Evolutionary conservation across 495 filamentous ascomycete genomes (phyloP), one percentile per base, ranked within the genome.

Genomic region (Penicillium waksmanii): DNA sequence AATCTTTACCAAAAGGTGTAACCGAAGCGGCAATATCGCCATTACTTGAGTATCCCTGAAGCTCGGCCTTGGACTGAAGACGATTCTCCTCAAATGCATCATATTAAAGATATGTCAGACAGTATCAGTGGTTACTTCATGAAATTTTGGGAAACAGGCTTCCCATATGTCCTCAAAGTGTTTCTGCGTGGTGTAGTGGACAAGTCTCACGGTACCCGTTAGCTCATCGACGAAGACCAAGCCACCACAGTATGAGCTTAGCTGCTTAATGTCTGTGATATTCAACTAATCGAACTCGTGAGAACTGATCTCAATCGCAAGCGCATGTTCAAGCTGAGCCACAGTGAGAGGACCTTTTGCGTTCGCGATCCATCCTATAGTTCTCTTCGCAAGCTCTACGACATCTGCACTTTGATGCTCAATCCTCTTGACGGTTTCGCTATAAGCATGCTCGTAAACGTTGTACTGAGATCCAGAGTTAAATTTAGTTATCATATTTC

Each of bases 161-260:
- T 49, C 31, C 42, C 62, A 62, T 19, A 65, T 75, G 0, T 50
- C 47, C 46, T 70, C 57, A 47, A 70, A 62, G 65, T 82, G 84
- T 50, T 83, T 73, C 53, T 85, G 74, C 0, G 81, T 73, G 4
- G 82, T 85, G 55, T 80, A 82, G 64, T 85, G 83, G 33, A 81
- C 76, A 18, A 85, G 63, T 11, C 76, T 77, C 34, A 84, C 69
- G 18, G 78, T 65, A 10, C 55, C 17, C 55, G 71, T 83, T 27
- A 75, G 65, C 36, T 75, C 23, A 38, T 85, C 77, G 17, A 82
- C 48, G 1, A 66, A 75, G 1, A 84, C 71, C 13, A 87, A 60
- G 2, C 83, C 82, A 25, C 70, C 73, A 64, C 82, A 84, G 0
- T 75, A 67, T 2, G 79, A 80, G 1, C 74, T 57, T 13, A 84